Conservation (phyloP, 768 basidiomycete genomes). For the Lentinus tigrinus region DNA sequence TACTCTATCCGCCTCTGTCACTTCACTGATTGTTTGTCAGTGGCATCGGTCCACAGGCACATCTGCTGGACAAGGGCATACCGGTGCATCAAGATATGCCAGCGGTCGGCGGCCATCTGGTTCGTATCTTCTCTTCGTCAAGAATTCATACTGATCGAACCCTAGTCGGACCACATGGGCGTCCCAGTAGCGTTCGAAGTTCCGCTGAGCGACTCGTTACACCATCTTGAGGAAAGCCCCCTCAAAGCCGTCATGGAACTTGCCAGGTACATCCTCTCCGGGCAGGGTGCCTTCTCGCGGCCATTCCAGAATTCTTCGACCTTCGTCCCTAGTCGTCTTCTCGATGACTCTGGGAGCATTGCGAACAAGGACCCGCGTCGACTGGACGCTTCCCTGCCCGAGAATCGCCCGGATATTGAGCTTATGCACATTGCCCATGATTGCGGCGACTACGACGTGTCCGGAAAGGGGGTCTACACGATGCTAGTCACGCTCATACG, state of each 20-base stretch:
- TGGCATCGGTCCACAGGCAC: conserved; percentile 24
- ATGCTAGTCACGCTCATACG: conserved; percentile 25
- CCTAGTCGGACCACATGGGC: conserved; percentile 17
- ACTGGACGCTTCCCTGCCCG: conserved; percentile 9
- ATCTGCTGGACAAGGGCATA: conserved; percentile 21
- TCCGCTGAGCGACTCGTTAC: conserved; percentile 13
- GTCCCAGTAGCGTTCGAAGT: conserved; percentile 13
- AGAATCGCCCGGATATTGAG: conserved; percentile 22
- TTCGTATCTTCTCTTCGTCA: not conserved
- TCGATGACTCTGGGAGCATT: not conserved
- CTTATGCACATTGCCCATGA: conserved; percentile 20
- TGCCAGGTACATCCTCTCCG: conserved; percentile 12
- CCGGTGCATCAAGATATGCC: conserved; percentile 19
- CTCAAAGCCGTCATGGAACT: conserved; percentile 5
- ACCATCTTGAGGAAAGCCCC: conserved; percentile 7
- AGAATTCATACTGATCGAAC: not conserved
- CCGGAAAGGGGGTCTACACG: conserved; percentile 17
- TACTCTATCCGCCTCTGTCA: too few relatives aligned
- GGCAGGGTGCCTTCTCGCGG: conserved; percentile 9
- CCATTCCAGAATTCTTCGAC: conserved; percentile 9
- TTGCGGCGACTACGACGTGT: conserved; percentile 9
- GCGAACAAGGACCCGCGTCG: not conserved
- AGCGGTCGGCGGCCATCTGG: conserved; percentile 26
- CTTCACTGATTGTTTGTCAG: not conserved
- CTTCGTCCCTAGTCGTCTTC: conserved; percentile 7